phyloP scores from a whole-genome alignment of 2,329 filamentous ascomycete species.

The Didymella keratinophila region DNA sequence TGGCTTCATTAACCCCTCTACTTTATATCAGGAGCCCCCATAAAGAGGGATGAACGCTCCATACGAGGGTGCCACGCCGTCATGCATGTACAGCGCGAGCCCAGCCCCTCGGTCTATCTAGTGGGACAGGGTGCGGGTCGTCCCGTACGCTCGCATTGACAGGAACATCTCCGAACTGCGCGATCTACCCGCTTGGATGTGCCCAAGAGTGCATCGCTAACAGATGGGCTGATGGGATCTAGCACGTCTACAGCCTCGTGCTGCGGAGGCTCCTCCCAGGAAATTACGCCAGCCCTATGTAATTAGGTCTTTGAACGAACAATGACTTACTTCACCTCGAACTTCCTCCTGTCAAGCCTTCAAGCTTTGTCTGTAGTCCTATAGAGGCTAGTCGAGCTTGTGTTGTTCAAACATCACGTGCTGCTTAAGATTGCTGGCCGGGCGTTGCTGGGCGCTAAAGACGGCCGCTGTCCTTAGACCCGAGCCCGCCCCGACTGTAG shows the following conservation, averaged over 20 bases:
- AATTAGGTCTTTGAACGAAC: neutral
- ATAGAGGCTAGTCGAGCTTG: neutral
- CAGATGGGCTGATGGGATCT: neutral
- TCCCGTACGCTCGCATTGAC: conserved; percentile 13
- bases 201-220: neutral
- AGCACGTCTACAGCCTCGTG: neutral
- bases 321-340: neutral
- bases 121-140: conserved; percentile 12
- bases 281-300: neutral
- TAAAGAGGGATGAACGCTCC: neutral
- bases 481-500: conserved; percentile 4
- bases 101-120: conserved; percentile 6
- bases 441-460: neutral
- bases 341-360: neutral
- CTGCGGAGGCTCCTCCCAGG: neutral
- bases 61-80: neutral
- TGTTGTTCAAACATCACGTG: conserved; percentile 1
- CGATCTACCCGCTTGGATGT: conserved; percentile 14
- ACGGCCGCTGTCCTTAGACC: conserved; percentile 6
- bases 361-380: neutral
- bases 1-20: neutral
- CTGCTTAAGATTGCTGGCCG: too few relatives aligned
- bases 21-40: neutral
- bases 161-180: conserved; percentile 1
- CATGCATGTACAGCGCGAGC: conserved; percentile 6